Percentiles rank a stretch among this genome's conserved stretches.
phyloP scores from a whole-genome alignment of 2,329 filamentous ascomycete genomes.

The Beauveria sp. region DNA sequence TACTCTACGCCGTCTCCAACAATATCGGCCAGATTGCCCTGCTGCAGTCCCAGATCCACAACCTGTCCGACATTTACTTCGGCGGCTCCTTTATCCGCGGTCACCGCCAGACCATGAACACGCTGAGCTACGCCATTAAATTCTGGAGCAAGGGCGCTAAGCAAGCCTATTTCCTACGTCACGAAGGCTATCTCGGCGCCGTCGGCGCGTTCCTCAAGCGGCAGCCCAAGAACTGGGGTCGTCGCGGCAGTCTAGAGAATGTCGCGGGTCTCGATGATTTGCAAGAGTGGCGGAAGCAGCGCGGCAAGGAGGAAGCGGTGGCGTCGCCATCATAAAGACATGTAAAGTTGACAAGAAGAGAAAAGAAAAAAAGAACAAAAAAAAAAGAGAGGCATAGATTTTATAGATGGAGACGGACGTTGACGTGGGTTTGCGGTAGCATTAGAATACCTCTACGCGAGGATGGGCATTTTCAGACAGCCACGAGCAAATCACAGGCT shows the following conservation, averaged over 20 bases:
- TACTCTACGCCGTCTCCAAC: slow-evolving; percentile 93
- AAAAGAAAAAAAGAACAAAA: background rate
- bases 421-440: background rate
- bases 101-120: slow-evolving; percentile 96
- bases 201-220: slow-evolving; percentile 92
- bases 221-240: slow-evolving; percentile 85
- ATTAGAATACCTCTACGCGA: slow-evolving; percentile 3
- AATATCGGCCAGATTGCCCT: slow-evolving; percentile 98
- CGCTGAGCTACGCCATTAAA: slow-evolving; percentile 89
- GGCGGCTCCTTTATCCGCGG: slow-evolving; percentile 95
- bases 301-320: slow-evolving; percentile 3
- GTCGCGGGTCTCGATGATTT: slow-evolving; percentile 46
- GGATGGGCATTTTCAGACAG: background rate
- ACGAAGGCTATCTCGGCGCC: slow-evolving; percentile 90
- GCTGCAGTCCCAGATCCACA: slow-evolving; percentile 92
- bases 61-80: slow-evolving; percentile 90
- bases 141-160: slow-evolving; percentile 95
- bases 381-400: background rate
- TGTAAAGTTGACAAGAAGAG: background rate
- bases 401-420: background rate
- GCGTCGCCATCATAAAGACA: background rate
- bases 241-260: slow-evolving; percentile 73
- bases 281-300: slow-evolving; percentile 22
- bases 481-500: background rate
- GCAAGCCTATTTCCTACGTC: slow-evolving; percentile 90